Percentiles rank a stretch among this genome's conserved stretches.
Conservation (phyloP, 176 grass and related monocot genomes). For the Sorghum bicolor region DNA sequence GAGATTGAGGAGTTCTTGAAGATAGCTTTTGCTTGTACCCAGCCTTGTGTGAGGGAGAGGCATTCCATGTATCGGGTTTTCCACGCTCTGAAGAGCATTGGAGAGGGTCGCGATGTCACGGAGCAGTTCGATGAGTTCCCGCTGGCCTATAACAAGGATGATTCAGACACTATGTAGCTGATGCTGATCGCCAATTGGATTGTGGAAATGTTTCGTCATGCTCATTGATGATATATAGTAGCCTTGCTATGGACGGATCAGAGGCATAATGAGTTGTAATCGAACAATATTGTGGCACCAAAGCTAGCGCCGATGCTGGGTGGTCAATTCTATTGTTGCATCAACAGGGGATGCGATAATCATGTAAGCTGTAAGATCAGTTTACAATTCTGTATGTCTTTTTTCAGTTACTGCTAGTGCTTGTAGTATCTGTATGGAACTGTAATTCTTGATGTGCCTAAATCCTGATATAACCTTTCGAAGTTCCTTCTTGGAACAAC, state of each 20-base stretch:
- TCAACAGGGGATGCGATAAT: conserved; percentile 36
- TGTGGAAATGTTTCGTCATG: conserved; percentile 24
- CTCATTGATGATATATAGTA: conserved; percentile 21
- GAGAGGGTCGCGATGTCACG: conserved; percentile 36
- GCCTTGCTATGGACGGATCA: conserved; percentile 7
- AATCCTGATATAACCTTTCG: conserved; percentile 31
- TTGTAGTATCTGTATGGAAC: conserved; percentile 42
- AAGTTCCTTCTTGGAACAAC: conserved; percentile 41
- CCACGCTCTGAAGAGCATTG: conserved; percentile 67
- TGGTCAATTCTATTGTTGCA: conserved; percentile 17
- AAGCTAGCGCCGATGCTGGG: conserved; percentile 25
- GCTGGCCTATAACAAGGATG: conserved; percentile 74
- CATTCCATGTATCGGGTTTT: conserved; percentile 77
- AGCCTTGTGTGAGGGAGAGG: conserved; percentile 47
- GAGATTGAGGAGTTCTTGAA: conserved; percentile 74
- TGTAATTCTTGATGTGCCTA: conserved; percentile 57
- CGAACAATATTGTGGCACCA: conserved; percentile 14
- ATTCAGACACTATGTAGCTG: conserved; percentile 49
- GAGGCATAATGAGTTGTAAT: conserved; percentile 1
- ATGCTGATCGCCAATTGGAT: not conserved
- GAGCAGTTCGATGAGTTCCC: conserved; percentile 97
- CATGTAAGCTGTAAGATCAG: conserved; percentile 61
- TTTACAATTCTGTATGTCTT: conserved; percentile 26
- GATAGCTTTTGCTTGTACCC: conserved; percentile 71
- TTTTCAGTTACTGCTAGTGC: conserved; percentile 29